Conservation (phyloP, 306 rosid species). For the Inga leiocalycina region DNA sequence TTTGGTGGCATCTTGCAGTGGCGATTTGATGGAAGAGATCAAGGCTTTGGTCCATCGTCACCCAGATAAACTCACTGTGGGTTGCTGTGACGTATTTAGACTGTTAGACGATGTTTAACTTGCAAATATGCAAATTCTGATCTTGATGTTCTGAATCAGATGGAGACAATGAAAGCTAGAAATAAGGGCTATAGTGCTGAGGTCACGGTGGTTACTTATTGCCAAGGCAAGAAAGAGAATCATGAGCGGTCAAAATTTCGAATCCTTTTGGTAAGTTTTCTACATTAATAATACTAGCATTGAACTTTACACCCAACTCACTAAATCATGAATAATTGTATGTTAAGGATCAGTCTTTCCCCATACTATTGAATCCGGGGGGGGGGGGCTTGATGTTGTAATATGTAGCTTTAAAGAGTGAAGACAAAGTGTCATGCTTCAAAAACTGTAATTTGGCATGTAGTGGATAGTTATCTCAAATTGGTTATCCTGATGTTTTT, state of each 20-base stretch:
- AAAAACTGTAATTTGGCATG: slow-evolving; percentile 38
- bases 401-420: neutral
- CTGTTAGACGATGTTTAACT: slow-evolving; percentile 15
- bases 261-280: slow-evolving; percentile 83
- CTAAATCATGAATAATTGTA: slow-evolving; percentile 25
- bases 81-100: slow-evolving; percentile 38
- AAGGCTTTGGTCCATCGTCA: slow-evolving; percentile 82
- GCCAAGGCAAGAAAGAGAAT: slow-evolving; percentile 53
- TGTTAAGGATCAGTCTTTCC: slow-evolving; percentile 24
- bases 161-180: slow-evolving; percentile 66
- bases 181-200: slow-evolving; percentile 82
- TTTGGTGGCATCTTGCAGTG: slow-evolving; percentile 60
- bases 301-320: slow-evolving; percentile 13
- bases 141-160: slow-evolving; percentile 44
- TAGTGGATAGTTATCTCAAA: slow-evolving; percentile 75
- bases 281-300: slow-evolving; percentile 7
- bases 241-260: slow-evolving; percentile 72
- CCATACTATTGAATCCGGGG: neutral
- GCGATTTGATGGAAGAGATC: slow-evolving; percentile 75
- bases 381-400: neutral
- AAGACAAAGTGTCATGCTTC: slow-evolving; percentile 17
- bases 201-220: slow-evolving; percentile 74
- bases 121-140: slow-evolving; percentile 35
- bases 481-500: slow-evolving; percentile 91
- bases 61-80: slow-evolving; percentile 71